phyloP scores from a whole-genome alignment of 768 basidiomycete species.

The Lepiota brunneoincarnata region DNA sequence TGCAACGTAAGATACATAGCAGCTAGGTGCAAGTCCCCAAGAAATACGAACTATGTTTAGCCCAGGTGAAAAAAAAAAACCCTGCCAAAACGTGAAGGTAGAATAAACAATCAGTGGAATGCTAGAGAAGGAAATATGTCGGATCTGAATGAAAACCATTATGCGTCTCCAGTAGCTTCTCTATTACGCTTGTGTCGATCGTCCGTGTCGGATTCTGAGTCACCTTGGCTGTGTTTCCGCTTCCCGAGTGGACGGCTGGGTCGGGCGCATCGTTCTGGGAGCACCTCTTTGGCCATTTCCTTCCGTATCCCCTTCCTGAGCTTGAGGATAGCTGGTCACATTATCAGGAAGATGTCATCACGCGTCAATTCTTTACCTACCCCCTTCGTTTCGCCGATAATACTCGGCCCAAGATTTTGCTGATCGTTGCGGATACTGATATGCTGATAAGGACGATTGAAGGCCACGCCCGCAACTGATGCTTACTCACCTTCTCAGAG shows the following conservation, averaged over 20 bases:
- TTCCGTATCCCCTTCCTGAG: slow-evolving; percentile 38
- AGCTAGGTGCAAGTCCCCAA: slow-evolving; percentile 6
- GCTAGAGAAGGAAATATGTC: background rate
- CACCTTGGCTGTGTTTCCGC: slow-evolving; percentile 26
- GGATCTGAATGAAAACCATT: background rate
- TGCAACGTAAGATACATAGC: slow-evolving; percentile 7
- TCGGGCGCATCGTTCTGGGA: slow-evolving; percentile 25
- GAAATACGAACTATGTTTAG: slow-evolving; percentile 13
- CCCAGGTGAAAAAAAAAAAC: slow-evolving; percentile 10
- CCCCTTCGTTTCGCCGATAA: slow-evolving; percentile 47
- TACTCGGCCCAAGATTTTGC: slow-evolving; percentile 61
- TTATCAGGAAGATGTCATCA: background rate
- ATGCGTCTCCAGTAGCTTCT: slow-evolving; percentile 5
- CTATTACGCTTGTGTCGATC: slow-evolving; percentile 23
- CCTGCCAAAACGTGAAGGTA: background rate
- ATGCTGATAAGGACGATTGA: slow-evolving; percentile 8
- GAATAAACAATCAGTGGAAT: background rate
- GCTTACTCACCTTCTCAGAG: slow-evolving; percentile 41
- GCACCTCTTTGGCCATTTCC: slow-evolving; percentile 16
- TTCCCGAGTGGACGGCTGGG: slow-evolving; percentile 30
- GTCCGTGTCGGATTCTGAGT: slow-evolving; percentile 25
- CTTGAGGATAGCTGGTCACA: slow-evolving; percentile 28
- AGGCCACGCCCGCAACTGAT: background rate
- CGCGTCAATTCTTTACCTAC: slow-evolving; percentile 27
- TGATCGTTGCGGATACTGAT: slow-evolving; percentile 52